Evolutionary conservation across 73 alveolate genomes (phyloP), one percentile per base, ranked within the genome.

Genomic region (Blepharisma stoltei): DNA sequence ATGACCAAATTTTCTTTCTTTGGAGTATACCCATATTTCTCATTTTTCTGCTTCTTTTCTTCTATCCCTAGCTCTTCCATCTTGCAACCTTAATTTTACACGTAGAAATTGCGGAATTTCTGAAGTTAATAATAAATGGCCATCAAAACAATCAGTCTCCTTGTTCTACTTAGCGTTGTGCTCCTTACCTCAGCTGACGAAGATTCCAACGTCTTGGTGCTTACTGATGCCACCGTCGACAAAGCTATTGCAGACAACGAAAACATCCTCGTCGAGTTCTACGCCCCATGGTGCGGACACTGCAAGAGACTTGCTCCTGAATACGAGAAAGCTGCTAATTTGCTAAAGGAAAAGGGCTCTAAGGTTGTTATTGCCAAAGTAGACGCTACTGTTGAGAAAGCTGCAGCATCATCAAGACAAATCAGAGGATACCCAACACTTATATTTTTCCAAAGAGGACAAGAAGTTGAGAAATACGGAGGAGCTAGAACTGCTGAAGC

Each of bases 241-340:
- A 1, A 60, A 14, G 73, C 73, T 9, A n/a, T 60, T 25, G 23
- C 14, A 60, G 73, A 14, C 38, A 14, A 60, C 23, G 18, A n/a
- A 14, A n/a, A 60, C 46, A 60, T 60, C 45, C 45, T 60, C 11
- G 23, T 60, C 38, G 91, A 90, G 45, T 91, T 91, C 79, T 91
- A 91, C 79, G 97, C 97, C 55, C 97, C 97, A 14, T 91, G 97
- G 97, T 90, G 97, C 78, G 95, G 95, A 44, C 99, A 95, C 77
- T 95, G 99, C 91, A 95, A 95, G 94, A 88, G 91, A 76, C 93
- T 95, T 70, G 97, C 97, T 76, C 99, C 99, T 54, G 98, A 94
- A 77, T 95, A 89, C 77, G 93, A 90, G 70, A 89, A 93, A 75
- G 99, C 99, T 38, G 98, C 98, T 14, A 85, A 73, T 27, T 88